These are phyloP conservation scores for Thinopyrum elongatum DNA, from an alignment of 176 grass and related monocot species.

Conservation along the genomic window DNA sequence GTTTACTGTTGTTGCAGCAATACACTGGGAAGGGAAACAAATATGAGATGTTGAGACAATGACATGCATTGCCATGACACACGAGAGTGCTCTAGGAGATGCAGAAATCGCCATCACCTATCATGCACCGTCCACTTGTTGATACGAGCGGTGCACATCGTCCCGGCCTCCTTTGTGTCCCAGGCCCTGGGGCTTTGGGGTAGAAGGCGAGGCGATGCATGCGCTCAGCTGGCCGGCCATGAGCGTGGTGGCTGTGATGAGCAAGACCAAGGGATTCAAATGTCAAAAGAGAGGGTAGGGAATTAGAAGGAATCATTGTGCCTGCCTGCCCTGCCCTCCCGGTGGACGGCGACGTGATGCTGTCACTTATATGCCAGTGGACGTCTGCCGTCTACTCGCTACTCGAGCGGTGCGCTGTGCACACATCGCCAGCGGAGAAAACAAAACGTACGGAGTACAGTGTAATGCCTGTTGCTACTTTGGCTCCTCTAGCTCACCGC, in stretches of 20 bases:
- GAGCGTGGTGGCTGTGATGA: neutral
- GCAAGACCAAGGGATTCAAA: neutral
- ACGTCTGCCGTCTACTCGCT: neutral
- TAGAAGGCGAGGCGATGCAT: neutral
- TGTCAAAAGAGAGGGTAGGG: neutral
- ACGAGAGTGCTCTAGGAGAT: neutral
- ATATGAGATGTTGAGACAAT: no score
- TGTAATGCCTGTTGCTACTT: neutral
- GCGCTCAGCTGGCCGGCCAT: neutral
- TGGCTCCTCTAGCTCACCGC: no score
- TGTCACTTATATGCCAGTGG: neutral
- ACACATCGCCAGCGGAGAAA: neutral
- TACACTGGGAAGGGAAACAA: neutral
- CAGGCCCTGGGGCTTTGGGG: neutral
- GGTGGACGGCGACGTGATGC: slow-evolving; percentile 28
- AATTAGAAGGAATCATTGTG: slow-evolving; percentile 9
- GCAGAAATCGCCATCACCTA: neutral
- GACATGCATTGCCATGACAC: neutral
- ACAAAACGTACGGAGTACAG: neutral
- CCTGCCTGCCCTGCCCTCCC: neutral
- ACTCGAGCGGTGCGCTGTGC: neutral
- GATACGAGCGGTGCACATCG: neutral
- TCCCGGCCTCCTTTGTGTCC: neutral
- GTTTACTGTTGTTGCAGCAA: neutral
- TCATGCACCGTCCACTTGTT: neutral